These are phyloP conservation scores for Venturia aucupariae DNA, from an alignment of 2,329 filamentous ascomycete species.

Conservation along the genomic window DNA sequence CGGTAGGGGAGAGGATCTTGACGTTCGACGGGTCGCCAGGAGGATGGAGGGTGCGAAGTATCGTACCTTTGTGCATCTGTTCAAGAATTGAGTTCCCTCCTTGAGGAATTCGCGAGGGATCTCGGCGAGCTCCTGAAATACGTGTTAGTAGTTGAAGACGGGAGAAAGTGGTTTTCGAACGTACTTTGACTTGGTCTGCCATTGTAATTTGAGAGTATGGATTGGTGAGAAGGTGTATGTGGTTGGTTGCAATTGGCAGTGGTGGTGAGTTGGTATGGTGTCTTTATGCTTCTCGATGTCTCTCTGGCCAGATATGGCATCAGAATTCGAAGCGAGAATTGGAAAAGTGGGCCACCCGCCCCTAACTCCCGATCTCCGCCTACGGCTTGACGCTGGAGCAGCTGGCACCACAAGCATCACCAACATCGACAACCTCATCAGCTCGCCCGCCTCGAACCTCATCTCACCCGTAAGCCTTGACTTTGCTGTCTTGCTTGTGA, in stretches of 20 bases:
- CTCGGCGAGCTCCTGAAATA: slow-evolving; percentile 14
- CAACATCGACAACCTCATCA: neutral
- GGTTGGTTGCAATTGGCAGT: neutral
- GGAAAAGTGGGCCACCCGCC: neutral
- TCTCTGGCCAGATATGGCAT: neutral
- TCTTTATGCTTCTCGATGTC: neutral
- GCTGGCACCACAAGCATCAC: neutral
- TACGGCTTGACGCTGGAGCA: neutral
- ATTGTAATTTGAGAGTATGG: slow-evolving; percentile 3
- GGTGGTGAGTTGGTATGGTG: neutral
- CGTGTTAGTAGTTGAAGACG: neutral
- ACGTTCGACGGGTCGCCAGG: neutral
- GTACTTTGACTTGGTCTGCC: slow-evolving; percentile 15
- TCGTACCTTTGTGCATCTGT: slow-evolving; percentile 47
- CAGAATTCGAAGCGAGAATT: neutral
- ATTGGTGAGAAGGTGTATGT: neutral
- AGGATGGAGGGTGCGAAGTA: neutral
- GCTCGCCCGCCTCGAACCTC: neutral
- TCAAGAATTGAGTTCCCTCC: slow-evolving; percentile 54
- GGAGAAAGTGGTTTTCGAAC: neutral
- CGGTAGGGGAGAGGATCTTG: neutral
- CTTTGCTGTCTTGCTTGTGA: neutral
- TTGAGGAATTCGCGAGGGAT: slow-evolving; percentile 23
- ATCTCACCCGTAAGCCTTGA: too few species aligned
- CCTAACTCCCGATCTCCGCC: slow-evolving; percentile 5